Conservation (phyloP, 768 basidiomycete species). For the Nevesoporus exiguus region DNA sequence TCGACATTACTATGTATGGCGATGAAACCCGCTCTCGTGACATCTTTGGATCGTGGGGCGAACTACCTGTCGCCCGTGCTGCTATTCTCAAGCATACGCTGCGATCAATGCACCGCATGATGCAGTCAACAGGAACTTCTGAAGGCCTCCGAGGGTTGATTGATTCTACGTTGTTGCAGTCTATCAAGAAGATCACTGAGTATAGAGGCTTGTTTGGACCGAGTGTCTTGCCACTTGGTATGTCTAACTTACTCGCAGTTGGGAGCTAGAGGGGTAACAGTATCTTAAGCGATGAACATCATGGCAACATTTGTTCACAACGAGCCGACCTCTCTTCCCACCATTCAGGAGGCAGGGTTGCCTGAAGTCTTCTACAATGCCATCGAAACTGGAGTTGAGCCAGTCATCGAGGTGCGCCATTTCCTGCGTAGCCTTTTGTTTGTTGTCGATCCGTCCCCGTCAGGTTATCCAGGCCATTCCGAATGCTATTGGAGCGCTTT, state of each 20-base stretch:
- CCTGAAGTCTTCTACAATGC: constrained; percentile 87
- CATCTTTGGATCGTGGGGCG: constrained; percentile 52
- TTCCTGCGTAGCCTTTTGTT: neutral
- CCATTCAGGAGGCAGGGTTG: constrained; percentile 89
- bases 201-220: constrained; percentile 82
- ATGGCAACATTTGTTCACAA: constrained; percentile 98
- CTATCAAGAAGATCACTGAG: constrained; percentile 85
- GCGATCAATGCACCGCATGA: constrained; percentile 93
- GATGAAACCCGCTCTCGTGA: constrained; percentile 42
- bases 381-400: constrained; percentile 80
- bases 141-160: constrained; percentile 94
- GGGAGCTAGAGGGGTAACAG: constrained; percentile 9
- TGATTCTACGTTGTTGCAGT: constrained; percentile 81
- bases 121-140: constrained; percentile 91
- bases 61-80: constrained; percentile 66
- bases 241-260: constrained; percentile 20
- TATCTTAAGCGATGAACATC: constrained; percentile 70
- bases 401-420: constrained; percentile 73
- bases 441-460: neutral
- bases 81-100: constrained; percentile 87
- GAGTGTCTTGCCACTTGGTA: constrained; percentile 81
- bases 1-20: constrained; percentile 57
- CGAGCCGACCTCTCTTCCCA: constrained; percentile 89
- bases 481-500: constrained; percentile 93
- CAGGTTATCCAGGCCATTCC: constrained; percentile 91